Conservation (phyloP, 225 moss, liverwort and hornwort genomes). For the Anthoceros angustus region DNA sequence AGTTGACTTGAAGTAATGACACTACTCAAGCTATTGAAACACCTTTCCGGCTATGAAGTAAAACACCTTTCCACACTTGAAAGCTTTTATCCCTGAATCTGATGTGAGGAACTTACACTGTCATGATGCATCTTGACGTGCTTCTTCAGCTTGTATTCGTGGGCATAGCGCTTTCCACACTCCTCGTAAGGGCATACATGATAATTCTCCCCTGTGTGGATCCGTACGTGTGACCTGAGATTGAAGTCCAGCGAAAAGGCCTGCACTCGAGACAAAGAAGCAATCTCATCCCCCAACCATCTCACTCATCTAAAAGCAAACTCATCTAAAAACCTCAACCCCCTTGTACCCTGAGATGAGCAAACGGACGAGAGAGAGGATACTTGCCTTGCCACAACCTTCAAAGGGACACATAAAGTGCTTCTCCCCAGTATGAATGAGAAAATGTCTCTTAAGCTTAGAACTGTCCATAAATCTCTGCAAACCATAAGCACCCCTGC, state of each 20-base stretch:
- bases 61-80: too few species aligned
- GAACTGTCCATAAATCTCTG: constrained; percentile 99
- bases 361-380: background rate
- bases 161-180: constrained; percentile 93
- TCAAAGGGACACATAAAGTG: constrained; percentile 90
- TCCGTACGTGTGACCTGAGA: constrained; percentile 93
- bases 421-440: constrained; percentile 96
- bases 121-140: constrained; percentile 87
- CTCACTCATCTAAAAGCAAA: background rate
- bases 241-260: constrained; percentile 98
- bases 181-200: constrained; percentile 89
- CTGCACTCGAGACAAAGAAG: constrained; percentile 22
- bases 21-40: background rate
- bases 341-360: background rate
- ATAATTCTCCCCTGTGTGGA: constrained; percentile 95
- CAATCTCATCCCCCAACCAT: background rate
- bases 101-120: constrained; percentile 30
- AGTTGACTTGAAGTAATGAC: background rate
- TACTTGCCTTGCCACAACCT: constrained; percentile 87
- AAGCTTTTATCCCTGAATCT: too few species aligned
- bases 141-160: constrained; percentile 91
- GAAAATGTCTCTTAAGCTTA: constrained; percentile 88
- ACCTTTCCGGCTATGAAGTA: too few species aligned
- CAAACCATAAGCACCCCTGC: constrained; percentile 9
- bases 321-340: background rate